Evolutionary conservation across 2,329 filamentous ascomycete genomes (phyloP), one percentile per base, ranked within the genome.

Genomic region (Thielaviopsis ethacetica): DNA sequence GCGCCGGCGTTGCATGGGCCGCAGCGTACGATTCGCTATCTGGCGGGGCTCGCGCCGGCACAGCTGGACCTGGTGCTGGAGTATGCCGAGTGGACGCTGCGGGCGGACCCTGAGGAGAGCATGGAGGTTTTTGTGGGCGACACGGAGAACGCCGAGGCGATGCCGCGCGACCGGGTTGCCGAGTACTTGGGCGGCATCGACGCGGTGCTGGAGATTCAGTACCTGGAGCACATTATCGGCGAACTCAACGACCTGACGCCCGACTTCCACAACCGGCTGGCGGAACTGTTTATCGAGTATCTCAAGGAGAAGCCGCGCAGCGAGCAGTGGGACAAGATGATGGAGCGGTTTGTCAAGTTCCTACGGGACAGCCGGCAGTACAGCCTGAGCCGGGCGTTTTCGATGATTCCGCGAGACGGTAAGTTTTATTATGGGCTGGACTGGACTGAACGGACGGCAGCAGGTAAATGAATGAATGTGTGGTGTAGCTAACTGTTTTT

Each of bases 61-160:
- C 82, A 91, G 72, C 88, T 95, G 58, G 90, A 95, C 65, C 77
- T 97, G 26, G 89, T 97, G 19, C 76, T 98, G 3, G 88, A 96
- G 69, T 95, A 94, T 67, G 86, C 88, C 0, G 84, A 86, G 64
- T 98, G 93, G 93, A 88, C 90, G 0, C 71, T 98, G 17, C 78
- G 80, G 58, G 79, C 78, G 15, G 82, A 88, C 62, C 82, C 89
- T 0, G 77, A 82, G 1, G 73, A 88, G 47, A 91, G 86, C 4
- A 94, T 98, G 86, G 89, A 96, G 63, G 80, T 98, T 0, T 98
- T 98, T 70, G 73, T 93, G 0, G 88, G 88, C 1, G 93, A 98
- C 68, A 93, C 89, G 0, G 89, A 95, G 68, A 97, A 97, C 66
- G 91, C 93, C 1, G 93, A 97, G 73, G 89, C 84, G 0, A 71